Evolutionary conservation across 352 stramenopile genomes (phyloP).

Genomic region (Pythium aquatile): DNA sequence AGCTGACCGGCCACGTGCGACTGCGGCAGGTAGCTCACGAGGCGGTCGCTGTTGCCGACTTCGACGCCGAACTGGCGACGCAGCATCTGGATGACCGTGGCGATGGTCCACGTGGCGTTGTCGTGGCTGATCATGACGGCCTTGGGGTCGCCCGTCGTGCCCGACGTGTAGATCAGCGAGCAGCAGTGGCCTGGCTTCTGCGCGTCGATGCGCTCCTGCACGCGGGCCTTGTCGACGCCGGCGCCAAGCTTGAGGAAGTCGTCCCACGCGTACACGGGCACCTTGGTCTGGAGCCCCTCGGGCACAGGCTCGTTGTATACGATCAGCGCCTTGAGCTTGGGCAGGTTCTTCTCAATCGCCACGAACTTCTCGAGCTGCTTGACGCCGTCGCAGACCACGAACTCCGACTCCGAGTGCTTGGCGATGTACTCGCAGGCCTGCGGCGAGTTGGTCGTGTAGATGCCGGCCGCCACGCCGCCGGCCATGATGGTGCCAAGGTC

Average conservation of each 20-base stretch:
- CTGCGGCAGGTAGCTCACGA: slow-evolving; percentile 89
- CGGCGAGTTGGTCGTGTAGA: slow-evolving; percentile 96
- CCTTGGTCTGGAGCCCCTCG: slow-evolving; percentile 56
- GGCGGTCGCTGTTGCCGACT: slow-evolving; percentile 62
- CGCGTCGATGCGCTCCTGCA: slow-evolving; percentile 71
- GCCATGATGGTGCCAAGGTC: slow-evolving; percentile 93
- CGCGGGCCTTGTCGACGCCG: slow-evolving; percentile 54
- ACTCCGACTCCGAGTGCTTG: slow-evolving; percentile 90
- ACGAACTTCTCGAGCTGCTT: slow-evolving; percentile 95
- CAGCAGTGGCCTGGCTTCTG: slow-evolving; percentile 87
- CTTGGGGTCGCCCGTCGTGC: slow-evolving; percentile 95
- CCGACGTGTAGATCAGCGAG: slow-evolving; percentile 94
- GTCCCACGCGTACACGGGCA: slow-evolving; percentile 78
- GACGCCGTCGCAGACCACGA: slow-evolving; percentile 92
- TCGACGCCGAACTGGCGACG: slow-evolving; percentile 54
- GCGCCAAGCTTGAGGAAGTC: slow-evolving; percentile 78
- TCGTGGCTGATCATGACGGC: slow-evolving; percentile 96
- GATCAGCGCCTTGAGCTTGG: slow-evolving; percentile 93
- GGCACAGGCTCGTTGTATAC: slow-evolving; percentile 88
- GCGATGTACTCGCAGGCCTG: slow-evolving; percentile 92
- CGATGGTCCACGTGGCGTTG: slow-evolving; percentile 89
- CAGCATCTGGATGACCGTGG: slow-evolving; percentile 59
- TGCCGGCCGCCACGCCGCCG: slow-evolving; percentile 90
- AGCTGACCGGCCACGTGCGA: slow-evolving; percentile 89
- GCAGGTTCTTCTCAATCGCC: slow-evolving; percentile 80